These are phyloP conservation scores for Microcera coccophila DNA, from an alignment of 2,329 filamentous ascomycete species.

Conservation along the genomic window DNA sequence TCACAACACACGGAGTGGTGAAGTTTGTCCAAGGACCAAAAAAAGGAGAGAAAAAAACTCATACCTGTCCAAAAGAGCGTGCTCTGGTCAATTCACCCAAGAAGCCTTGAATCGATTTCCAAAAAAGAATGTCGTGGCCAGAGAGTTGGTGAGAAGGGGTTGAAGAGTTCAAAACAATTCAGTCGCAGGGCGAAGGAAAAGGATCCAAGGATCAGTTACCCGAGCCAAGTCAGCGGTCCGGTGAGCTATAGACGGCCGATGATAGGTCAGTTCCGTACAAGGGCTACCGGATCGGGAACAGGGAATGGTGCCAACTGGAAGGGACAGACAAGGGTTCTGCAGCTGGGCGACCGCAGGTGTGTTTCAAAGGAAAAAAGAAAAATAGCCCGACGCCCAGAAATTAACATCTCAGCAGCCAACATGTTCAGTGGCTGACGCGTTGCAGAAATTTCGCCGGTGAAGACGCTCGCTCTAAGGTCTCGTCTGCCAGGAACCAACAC, in stretches of 20 bases:
- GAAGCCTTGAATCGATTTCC: no score
- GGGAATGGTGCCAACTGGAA: background rate
- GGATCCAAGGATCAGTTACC: slow-evolving; percentile 15
- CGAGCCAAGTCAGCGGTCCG: slow-evolving; percentile 18
- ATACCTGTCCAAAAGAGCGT: background rate
- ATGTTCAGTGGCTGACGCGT: no score
- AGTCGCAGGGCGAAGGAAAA: slow-evolving; percentile 4
- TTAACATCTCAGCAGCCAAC: no score
- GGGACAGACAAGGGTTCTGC: background rate
- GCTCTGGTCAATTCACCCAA: background rate
- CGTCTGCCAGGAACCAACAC: no score
- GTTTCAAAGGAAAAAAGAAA: background rate
- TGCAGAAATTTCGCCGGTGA: no score
- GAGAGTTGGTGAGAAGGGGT: background rate
- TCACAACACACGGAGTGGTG: background rate
- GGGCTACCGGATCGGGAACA: slow-evolving; percentile 14
- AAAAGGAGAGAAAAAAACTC: background rate
- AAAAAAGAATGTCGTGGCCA: no score
- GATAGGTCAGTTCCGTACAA: slow-evolving; percentile 15
- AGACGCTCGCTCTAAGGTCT: no score
- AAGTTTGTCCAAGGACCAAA: background rate
- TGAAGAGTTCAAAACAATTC: slow-evolving; percentile 3
- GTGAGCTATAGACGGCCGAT: slow-evolving; percentile 9
- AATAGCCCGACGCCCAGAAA: no score
- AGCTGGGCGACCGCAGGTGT: background rate